Evolutionary conservation across 495 filamentous ascomycete species (phyloP).

Genomic region (Tuber borchii): DNA sequence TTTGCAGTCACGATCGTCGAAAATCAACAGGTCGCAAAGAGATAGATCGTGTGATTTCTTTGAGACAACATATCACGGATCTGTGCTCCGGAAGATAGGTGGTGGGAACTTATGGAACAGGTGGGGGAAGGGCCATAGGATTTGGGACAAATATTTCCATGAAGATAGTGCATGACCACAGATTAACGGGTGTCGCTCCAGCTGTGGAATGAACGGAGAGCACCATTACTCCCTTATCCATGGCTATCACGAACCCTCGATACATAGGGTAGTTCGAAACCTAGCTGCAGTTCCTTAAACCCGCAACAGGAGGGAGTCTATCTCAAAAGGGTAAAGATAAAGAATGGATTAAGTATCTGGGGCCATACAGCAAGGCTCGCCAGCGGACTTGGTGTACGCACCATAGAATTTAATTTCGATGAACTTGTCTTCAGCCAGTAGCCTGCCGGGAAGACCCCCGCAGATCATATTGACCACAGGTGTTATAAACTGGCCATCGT

Average conservation of each 20-base stretch:
- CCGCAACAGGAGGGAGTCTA: neutral
- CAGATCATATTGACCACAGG: neutral
- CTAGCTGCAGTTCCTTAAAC: neutral
- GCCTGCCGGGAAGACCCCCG: neutral
- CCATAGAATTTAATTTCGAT: neutral
- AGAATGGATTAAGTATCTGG: neutral
- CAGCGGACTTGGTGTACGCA: neutral
- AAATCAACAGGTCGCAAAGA: slow-evolving; percentile 2
- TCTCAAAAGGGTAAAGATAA: neutral
- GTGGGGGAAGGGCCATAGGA: neutral
- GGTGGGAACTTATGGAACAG: neutral
- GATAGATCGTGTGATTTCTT: neutral
- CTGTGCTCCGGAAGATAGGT: neutral
- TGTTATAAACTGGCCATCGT: neutral
- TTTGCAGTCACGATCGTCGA: neutral
- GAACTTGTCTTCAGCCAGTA: neutral
- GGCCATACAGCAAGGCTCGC: neutral
- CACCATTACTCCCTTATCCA: neutral
- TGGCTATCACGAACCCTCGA: neutral
- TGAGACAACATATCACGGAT: neutral
- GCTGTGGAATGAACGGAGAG: neutral
- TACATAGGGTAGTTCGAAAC: neutral
- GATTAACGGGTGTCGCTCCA: neutral
- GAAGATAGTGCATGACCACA: neutral
- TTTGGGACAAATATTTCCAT: neutral